Conservation (phyloP, 1,284 basidiomycete species). For the Microbotryum violaceum region DNA sequence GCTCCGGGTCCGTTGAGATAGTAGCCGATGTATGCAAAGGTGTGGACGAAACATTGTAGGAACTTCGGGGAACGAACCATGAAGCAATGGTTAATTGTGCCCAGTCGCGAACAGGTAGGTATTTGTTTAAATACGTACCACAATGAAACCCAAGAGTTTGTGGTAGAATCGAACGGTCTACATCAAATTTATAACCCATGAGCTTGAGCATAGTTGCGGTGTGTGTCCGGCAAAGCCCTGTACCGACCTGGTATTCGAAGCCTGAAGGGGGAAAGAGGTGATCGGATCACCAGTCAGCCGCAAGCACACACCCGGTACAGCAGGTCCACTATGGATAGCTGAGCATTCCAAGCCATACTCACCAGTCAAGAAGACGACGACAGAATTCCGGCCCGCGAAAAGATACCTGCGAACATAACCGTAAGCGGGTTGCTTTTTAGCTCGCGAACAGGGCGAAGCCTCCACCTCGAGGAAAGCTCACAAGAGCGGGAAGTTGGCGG, state of each 20-base stretch:
- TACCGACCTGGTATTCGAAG: conserved; percentile 12
- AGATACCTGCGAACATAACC: no score
- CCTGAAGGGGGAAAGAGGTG: not conserved
- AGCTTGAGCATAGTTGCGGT: no score
- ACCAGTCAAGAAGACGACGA: conserved; percentile 17
- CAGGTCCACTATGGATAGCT: no score
- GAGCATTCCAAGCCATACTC: not conserved
- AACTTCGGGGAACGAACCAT: not conserved
- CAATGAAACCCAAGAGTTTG: conserved; percentile 14
- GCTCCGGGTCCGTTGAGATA: conserved; percentile 2
- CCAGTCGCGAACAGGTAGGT: no score
- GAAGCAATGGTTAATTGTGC: no score
- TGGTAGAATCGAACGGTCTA: conserved; percentile 20
- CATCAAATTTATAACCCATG: not conserved
- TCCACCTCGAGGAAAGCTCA: not conserved
- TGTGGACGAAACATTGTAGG: conserved; percentile 19
- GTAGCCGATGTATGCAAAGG: conserved; percentile 13
- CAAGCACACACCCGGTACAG: no score
- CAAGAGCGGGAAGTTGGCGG: conserved; percentile 17
- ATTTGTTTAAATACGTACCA: not conserved
- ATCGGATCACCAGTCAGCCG: not conserved
- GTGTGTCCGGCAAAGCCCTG: not conserved
- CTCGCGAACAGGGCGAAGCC: no score
- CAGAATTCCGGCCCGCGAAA: conserved; percentile 20
- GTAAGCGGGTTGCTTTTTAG: no score